phyloP scores from a whole-genome alignment of 306 rosid species.

The Hippophae tibetana region DNA sequence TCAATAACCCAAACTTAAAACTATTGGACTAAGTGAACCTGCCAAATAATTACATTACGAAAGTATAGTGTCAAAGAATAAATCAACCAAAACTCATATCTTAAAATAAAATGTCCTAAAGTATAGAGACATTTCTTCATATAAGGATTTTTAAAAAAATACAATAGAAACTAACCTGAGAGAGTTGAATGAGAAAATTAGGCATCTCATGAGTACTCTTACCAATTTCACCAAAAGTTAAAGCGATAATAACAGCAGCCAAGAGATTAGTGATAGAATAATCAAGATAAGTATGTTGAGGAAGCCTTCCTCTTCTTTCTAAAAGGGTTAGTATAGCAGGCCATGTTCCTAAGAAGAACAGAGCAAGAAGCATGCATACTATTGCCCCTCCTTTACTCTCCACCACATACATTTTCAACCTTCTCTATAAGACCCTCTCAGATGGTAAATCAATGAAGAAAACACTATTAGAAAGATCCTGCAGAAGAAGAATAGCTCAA shows the following conservation, averaged over 20 bases:
- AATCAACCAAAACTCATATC: too few species aligned
- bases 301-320: conserved; percentile 85
- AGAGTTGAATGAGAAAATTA: conserved; percentile 59
- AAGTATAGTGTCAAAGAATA: too few species aligned
- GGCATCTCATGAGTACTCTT: conserved; percentile 36
- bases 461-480: conserved; percentile 29
- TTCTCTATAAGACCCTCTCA: conserved; percentile 21
- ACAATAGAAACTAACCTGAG: conserved; percentile 39
- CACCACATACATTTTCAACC: conserved; percentile 60
- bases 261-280: conserved; percentile 68
- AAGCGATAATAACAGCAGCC: conserved; percentile 78
- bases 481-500: conserved; percentile 10
- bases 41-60: too few species aligned
- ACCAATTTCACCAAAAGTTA: conserved; percentile 76
- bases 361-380: conserved; percentile 68
- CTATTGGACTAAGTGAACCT: too few species aligned
- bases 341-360: conserved; percentile 78
- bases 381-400: conserved; percentile 88
- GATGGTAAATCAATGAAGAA: conserved; percentile 19
- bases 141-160: too few species aligned
- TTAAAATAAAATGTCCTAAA: too few species aligned
- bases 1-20: too few species aligned
- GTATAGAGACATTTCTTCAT: not conserved
- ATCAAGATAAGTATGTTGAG: conserved; percentile 91
- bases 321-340: conserved; percentile 70